phyloP scores from a whole-genome alignment of 345 rosid genomes.

The Mallotus nudiflorus region DNA sequence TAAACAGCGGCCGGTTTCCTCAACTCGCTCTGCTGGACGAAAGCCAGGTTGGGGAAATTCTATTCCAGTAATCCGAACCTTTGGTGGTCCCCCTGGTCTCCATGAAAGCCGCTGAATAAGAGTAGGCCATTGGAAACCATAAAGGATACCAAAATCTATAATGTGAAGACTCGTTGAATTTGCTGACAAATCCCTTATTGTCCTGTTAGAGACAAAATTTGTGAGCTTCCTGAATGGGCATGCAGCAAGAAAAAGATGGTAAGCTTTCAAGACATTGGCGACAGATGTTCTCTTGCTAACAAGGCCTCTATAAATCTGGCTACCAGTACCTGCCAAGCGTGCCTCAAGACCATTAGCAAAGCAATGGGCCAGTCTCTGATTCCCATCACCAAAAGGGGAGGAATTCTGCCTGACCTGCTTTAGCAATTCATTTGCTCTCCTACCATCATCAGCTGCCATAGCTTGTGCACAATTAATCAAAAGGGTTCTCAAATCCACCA shows the following conservation, averaged over 20 bases:
- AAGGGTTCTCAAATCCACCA: conserved; percentile 31
- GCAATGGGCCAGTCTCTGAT: conserved; percentile 26
- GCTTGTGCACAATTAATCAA: conserved; percentile 36
- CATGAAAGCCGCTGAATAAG: conserved; percentile 27
- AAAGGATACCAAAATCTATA: conserved; percentile 29
- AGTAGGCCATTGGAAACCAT: conserved; percentile 34
- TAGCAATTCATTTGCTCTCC: conserved; percentile 23
- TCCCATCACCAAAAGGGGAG: conserved; percentile 24
- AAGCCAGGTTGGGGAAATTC: conserved; percentile 32
- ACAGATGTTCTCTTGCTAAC: conserved; percentile 20
- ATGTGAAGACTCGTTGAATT: conserved; percentile 23
- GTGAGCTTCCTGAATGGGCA: conserved; percentile 23
- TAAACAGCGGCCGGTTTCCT: conserved; percentile 29
- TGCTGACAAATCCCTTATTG: conserved; percentile 3
- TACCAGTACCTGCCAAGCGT: conserved; percentile 35
- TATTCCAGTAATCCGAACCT: conserved; percentile 29
- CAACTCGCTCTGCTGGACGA: conserved; percentile 29
- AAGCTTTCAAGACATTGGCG: conserved; percentile 24
- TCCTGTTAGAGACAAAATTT: conserved; percentile 19
- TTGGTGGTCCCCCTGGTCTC: conserved; percentile 28
- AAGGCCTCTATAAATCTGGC: conserved; percentile 26
- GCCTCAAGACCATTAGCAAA: conserved; percentile 36
- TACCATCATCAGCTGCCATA: conserved; percentile 24
- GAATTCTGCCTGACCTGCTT: conserved; percentile 24
- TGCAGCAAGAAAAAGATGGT: conserved; percentile 19